These are phyloP conservation scores for Boeremia lycopersici DNA, from an alignment of 2,329 filamentous ascomycete genomes.

Conservation along the genomic window DNA sequence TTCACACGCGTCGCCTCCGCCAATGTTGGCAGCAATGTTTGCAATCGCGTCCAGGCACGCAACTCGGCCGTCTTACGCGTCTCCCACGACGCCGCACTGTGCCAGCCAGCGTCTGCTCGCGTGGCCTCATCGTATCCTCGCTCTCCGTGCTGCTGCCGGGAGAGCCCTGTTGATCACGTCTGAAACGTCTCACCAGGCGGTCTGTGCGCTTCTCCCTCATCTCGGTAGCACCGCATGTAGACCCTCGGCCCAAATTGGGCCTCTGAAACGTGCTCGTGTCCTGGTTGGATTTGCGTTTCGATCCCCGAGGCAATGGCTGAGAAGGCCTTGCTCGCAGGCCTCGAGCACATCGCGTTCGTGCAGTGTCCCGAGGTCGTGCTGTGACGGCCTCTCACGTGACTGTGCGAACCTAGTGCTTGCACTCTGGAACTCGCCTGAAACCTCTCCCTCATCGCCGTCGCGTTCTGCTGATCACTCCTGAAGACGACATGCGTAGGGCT, in stretches of 20 bases:
- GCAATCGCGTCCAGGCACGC: conserved; percentile 4
- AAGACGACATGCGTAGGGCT: background rate
- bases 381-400: background rate
- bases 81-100: conserved; percentile 1
- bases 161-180: conserved; percentile 26
- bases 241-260: conserved; percentile 16
- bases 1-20: conserved; percentile 5
- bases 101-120: conserved; percentile 8
- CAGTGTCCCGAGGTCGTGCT: background rate
- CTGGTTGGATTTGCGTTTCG: conserved; percentile 31
- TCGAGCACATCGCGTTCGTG: conserved; percentile 11
- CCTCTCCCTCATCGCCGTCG: background rate
- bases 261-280: conserved; percentile 32
- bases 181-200: conserved; percentile 40
- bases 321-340: conserved; percentile 1
- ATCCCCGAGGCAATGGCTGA: conserved; percentile 18
- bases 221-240: conserved; percentile 34
- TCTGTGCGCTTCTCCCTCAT: conserved; percentile 30
- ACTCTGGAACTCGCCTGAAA: background rate
- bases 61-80: conserved; percentile 15
- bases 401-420: background rate
- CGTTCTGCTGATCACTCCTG: background rate
- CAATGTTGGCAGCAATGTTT: background rate
- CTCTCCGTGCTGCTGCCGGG: conserved; percentile 31
- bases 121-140: conserved; percentile 15